phyloP scores from a whole-genome alignment of 2,329 filamentous ascomycete genomes.

The Cordyceps cicadae region DNA sequence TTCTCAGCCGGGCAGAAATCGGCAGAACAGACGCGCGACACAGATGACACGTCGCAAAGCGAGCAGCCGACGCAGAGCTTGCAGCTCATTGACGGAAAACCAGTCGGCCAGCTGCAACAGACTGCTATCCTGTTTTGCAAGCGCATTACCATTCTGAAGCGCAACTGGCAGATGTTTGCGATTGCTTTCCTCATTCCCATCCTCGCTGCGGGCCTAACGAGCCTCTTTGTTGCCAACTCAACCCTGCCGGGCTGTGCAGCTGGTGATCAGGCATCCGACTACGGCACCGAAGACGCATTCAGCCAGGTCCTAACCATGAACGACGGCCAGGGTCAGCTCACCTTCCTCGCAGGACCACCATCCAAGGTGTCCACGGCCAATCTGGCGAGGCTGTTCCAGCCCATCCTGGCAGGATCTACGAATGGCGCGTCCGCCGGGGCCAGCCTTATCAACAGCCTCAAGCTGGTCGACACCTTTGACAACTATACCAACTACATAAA shows the following conservation, averaged over 20 bases:
- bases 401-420: slow-evolving; percentile 28
- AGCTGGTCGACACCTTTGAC: slow-evolving; percentile 53
- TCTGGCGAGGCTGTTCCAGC: slow-evolving; percentile 28
- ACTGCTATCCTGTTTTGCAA: slow-evolving; percentile 69
- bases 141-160: slow-evolving; percentile 64
- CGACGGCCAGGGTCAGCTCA: slow-evolving; percentile 7
- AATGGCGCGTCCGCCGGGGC: slow-evolving; percentile 15
- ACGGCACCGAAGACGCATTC: slow-evolving; percentile 29
- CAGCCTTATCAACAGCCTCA: slow-evolving; percentile 25
- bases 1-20: slow-evolving; percentile 18
- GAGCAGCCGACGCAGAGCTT: slow-evolving; percentile 29
- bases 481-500: slow-evolving; percentile 62
- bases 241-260: slow-evolving; percentile 44
- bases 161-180: slow-evolving; percentile 69
- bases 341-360: slow-evolving; percentile 26
- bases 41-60: slow-evolving; percentile 16
- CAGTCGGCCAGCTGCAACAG: slow-evolving; percentile 63
- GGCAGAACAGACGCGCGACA: slow-evolving; percentile 16
- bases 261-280: slow-evolving; percentile 36
- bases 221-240: slow-evolving; percentile 60
- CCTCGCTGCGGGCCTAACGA: slow-evolving; percentile 69
- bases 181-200: slow-evolving; percentile 72
- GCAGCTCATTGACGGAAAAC: slow-evolving; percentile 58
- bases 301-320: slow-evolving; percentile 24
- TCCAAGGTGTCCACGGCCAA: slow-evolving; percentile 28